Evolutionary conservation across 2,329 filamentous ascomycete species (phyloP), one percentile per base, ranked within the genome.

Genomic region (Penicillium sp.): DNA sequence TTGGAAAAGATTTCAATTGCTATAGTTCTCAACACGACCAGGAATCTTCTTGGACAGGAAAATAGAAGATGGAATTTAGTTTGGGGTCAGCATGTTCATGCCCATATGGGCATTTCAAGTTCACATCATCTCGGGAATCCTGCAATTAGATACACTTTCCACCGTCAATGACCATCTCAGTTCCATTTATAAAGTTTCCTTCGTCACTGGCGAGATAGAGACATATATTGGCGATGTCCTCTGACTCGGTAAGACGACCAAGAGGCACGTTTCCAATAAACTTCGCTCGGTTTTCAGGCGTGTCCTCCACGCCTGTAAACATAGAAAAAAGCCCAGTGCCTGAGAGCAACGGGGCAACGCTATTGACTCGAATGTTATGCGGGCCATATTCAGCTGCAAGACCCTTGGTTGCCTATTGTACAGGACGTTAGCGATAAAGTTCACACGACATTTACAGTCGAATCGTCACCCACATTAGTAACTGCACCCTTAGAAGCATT

Each of bases 311-410:
- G 0, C 69, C 68, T 0, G 59, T 61, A 37, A 61, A 61, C 54
- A 57, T 55, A 16, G 68, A 67, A 45, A 76, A 77, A 15, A 86
- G 70, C 2, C 77, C 79, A 0, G 83, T 87, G 11, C 72, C 76
- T 1, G 77, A 80, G 1, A 85, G 69, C 0, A 85, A 72, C 0
- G 82, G 83, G 31, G 79, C 84, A 10, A 88, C 77, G 1, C 76
- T 74, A 46, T 86, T 86, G 52, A 88, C 80, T 0, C 83, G 75
- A 47, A 89, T 85, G 48, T 84, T 74, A 37, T 84, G 74, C 0
- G 77, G 73, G 0, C 79, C 84, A 50, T 83, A 88, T 59, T 88
- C 84, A 1, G 82, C 79, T 0, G 83, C 84, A 48, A 89, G 71
- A 8, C 75, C 75, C 62, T 79, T 80, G 2, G 77, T 80, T 7